Evolutionary conservation across 179 eudicot genomes (phyloP), one percentile per base, ranked within the genome.

Genomic region (Silene noctiflora): DNA sequence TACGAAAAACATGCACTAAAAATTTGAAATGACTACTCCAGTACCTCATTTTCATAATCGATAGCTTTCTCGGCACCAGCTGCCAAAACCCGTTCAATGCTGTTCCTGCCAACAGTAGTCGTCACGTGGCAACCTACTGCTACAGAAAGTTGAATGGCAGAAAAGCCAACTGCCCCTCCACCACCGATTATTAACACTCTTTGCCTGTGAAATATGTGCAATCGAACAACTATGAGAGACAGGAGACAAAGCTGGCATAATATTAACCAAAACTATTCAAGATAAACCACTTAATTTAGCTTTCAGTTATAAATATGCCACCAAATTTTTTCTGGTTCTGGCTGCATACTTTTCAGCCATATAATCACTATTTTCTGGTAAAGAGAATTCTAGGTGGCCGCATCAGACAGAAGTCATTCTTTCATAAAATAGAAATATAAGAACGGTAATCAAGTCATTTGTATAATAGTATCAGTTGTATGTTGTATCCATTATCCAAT

Each of bases 1-100:
- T 6, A 22, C 56, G 22, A 19, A 21, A 1, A 16, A 24, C 4
- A 19, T 8, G 8, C 53, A 35, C 29, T 5, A 4, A 12, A 56
- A 56, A 27, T 31, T 19, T 16, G 62, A 59, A 12, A 39, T 67
- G 55, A 66, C 7, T 39, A 16, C 55, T n/a, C 10, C 55, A 67
- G 60, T 79, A 96, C 99, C 97, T 91, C 96, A 58, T 78, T 75
- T 65, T 87, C 83, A 78, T 88, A 91, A 81, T 91, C 94, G 81
- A 96, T 78, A 71, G 95, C 97, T 84, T 91, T 90, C 77, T 96
- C 98, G 70, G 97, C 98, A 75, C 99, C 99, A 84, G 88, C 97
- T 72, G 84, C 89, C 79, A 88, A 77, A 68, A 86, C 79, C 19
- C 96, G 99, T 39, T 87, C 90, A 68, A 89, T 76, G 79, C 96